Conservation (phyloP, 306 rosid species). For the Albizia julibrissin region DNA sequence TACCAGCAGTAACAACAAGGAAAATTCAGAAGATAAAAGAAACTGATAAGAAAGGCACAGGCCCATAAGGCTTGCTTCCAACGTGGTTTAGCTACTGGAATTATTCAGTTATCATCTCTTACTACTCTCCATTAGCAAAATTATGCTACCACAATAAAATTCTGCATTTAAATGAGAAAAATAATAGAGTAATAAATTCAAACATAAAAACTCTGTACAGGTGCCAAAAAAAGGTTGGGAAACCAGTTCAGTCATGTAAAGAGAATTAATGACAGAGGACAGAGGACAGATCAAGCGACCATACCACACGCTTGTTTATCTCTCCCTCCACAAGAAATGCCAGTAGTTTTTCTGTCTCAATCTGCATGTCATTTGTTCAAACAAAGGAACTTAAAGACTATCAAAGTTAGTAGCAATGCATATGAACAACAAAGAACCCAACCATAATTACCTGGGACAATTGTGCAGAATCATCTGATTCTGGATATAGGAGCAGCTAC, state of each 20-base stretch:
- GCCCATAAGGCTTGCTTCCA: background rate
- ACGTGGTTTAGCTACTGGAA: background rate
- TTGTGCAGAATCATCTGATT: conserved; percentile 98
- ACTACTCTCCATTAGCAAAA: background rate
- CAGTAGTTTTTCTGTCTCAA: conserved; percentile 94
- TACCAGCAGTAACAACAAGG: background rate
- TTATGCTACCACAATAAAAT: conserved; percentile 5
- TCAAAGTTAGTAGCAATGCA: background rate
- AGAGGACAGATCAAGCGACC: conserved; percentile 14
- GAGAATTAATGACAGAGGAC: background rate
- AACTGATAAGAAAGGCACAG: background rate
- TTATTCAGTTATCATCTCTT: background rate
- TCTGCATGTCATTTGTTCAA: conserved; percentile 49
- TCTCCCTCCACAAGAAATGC: conserved; percentile 96
- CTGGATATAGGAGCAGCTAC: conserved; percentile 91
- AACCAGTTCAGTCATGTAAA: background rate
- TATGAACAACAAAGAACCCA: conserved; percentile 18
- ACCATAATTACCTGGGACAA: conserved; percentile 79
- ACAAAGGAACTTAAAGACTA: conserved; percentile 30
- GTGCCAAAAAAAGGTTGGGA: background rate
- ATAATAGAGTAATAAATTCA: conserved; percentile 13
- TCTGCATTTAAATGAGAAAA: background rate
- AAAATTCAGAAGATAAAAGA: background rate
- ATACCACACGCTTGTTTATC: conserved; percentile 88
- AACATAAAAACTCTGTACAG: background rate